Evolutionary conservation across 768 basidiomycete genomes (phyloP).

Genomic region (Cystofilobasidium bisporidii): DNA sequence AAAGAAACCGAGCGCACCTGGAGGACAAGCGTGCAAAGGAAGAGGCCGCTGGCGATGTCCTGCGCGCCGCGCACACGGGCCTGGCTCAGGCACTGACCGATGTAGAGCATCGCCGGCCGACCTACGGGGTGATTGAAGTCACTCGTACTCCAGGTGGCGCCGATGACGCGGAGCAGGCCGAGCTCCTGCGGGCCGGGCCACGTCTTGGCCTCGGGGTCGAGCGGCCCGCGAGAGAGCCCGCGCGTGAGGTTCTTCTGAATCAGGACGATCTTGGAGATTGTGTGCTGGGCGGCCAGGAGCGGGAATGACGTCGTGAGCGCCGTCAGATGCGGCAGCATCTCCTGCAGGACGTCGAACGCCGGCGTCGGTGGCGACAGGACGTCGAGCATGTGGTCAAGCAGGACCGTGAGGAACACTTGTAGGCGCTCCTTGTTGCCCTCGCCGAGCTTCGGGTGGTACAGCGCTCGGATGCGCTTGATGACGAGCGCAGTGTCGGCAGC

Average conservation of each 20-base stretch:
- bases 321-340: slow-evolving; percentile 66
- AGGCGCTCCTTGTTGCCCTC: slow-evolving; percentile 85
- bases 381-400: slow-evolving; percentile 81
- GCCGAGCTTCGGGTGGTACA: slow-evolving; percentile 86
- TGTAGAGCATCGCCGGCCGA: slow-evolving; percentile 73
- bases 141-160: slow-evolving; percentile 81
- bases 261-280: slow-evolving; percentile 67
- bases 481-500: slow-evolving; percentile 68
- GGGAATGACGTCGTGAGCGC: slow-evolving; percentile 73
- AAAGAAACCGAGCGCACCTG: slow-evolving; percentile 36
- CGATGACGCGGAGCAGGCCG: slow-evolving; percentile 65
- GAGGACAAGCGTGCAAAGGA: slow-evolving; percentile 68
- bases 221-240: slow-evolving; percentile 63
- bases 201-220: slow-evolving; percentile 57
- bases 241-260: slow-evolving; percentile 91
- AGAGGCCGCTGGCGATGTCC: slow-evolving; percentile 77
- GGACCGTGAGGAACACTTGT: slow-evolving; percentile 70
- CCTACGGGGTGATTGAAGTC: slow-evolving; percentile 85
- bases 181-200: slow-evolving; percentile 84
- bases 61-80: slow-evolving; percentile 61
- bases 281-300: slow-evolving; percentile 62
- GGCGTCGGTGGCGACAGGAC: slow-evolving; percentile 57
- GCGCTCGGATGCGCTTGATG: slow-evolving; percentile 75
- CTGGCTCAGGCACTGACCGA: slow-evolving; percentile 83
- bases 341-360: slow-evolving; percentile 52